Percentiles rank a stretch among this genome's conserved stretches.
phyloP scores from a whole-genome alignment of 306 rosid genomes.

The Casuarina equisetifolia region DNA sequence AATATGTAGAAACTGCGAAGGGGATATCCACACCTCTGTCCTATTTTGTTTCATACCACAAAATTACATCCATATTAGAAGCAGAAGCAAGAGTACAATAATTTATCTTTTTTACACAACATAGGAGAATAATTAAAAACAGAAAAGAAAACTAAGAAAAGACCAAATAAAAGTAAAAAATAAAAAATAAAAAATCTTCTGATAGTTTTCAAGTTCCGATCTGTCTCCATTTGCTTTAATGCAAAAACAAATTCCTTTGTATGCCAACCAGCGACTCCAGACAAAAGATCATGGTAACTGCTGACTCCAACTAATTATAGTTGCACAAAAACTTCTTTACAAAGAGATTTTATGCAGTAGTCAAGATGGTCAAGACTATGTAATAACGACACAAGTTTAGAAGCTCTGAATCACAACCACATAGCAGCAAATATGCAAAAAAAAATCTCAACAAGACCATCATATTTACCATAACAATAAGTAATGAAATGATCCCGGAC shows the following conservation, averaged over 20 bases:
- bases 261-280: neutral
- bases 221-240: neutral
- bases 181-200: neutral
- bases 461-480: neutral
- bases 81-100: neutral
- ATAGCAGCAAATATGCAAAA: neutral
- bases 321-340: neutral
- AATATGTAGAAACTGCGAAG: neutral
- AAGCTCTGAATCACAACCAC: neutral
- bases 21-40: neutral
- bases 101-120: no score
- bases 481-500: slow-evolving; percentile 8
- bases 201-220: neutral
- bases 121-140: no score
- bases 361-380: neutral
- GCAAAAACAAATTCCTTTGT: neutral
- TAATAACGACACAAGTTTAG: neutral
- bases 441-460: neutral
- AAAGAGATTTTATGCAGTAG: neutral
- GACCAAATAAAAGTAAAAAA: no score
- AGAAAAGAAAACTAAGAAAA: no score
- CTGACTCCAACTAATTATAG: neutral
- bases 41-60: neutral
- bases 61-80: neutral
- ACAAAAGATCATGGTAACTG: neutral